phyloP scores from a whole-genome alignment of 805 yeast species.

The Wickerhamomyces hampshirensis region DNA sequence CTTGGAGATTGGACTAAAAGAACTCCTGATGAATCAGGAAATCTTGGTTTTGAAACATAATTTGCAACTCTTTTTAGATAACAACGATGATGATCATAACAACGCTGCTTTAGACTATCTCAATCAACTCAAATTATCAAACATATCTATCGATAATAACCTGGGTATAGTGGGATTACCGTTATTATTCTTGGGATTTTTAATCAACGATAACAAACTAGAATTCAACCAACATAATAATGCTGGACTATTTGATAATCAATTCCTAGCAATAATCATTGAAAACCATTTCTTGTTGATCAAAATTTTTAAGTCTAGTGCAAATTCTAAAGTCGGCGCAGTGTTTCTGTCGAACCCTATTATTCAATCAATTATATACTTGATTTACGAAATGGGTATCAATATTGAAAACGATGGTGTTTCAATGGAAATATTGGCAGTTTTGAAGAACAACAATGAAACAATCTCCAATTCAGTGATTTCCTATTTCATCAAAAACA shows the following conservation, averaged over 20 bases:
- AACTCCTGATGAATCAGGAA: conserved; percentile 25
- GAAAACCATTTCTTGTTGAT: conserved; percentile 43
- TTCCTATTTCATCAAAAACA: conserved; percentile 4
- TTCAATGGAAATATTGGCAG: not conserved
- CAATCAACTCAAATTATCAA: conserved; percentile 10
- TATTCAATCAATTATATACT: conserved; percentile 21
- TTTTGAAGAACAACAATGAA: conserved; percentile 2
- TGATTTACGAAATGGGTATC: conserved; percentile 13
- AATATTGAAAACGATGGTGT: not conserved
- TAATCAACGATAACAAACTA: conserved; percentile 1
- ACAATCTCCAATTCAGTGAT: conserved; percentile 4
- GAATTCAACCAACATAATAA: not conserved
- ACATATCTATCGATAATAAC: conserved; percentile 39
- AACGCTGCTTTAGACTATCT: conserved; percentile 1
- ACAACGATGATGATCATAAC: conserved; percentile 1
- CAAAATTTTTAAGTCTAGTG: conserved; percentile 32
- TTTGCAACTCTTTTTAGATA: conserved; percentile 19
- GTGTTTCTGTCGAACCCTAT: conserved; percentile 11
- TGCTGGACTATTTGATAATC: not conserved
- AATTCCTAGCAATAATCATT: conserved; percentile 21
- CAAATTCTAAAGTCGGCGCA: conserved; percentile 23
- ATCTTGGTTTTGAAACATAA: conserved; percentile 6
- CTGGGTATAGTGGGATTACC: conserved; percentile 50
- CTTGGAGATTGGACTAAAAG: conserved; percentile 41
- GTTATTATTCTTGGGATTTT: conserved; percentile 32